phyloP scores from a whole-genome alignment of 176 grass and related monocot genomes.

The Cenchrus americanus region DNA sequence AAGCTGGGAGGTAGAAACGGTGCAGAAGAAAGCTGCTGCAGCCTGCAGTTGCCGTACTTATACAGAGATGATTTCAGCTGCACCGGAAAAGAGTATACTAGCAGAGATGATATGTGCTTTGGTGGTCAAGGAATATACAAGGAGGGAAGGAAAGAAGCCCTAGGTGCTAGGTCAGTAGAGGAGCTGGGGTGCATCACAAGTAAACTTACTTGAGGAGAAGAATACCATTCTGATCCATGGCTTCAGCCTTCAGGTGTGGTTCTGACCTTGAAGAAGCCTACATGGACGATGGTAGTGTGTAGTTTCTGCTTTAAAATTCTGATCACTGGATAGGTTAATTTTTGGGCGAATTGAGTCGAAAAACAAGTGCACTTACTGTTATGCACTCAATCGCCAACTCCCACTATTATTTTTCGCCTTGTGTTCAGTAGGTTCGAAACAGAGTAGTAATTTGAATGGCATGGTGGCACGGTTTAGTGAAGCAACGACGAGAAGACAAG shows the following conservation, averaged over 20 bases:
- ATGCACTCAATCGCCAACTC: not conserved
- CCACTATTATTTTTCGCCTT: not conserved
- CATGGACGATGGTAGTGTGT: not conserved
- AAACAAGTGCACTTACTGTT: not conserved
- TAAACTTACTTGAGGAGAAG: conserved; percentile 37
- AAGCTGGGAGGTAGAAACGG: not conserved
- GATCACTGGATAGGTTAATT: not conserved
- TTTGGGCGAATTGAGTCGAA: conserved; percentile 24
- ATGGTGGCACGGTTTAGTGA: not conserved
- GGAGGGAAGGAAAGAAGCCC: conserved; percentile 44
- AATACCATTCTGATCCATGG: conserved; percentile 33
- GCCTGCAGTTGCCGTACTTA: not conserved
- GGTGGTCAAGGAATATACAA: conserved; percentile 37
- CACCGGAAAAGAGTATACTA: too few species aligned
- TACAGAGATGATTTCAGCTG: conserved; percentile 36
- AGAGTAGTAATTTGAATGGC: not conserved
- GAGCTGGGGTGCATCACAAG: conserved; percentile 34
- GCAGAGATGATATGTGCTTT: too few species aligned
- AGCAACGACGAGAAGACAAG: conserved; percentile 17
- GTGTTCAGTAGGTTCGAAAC: not conserved
- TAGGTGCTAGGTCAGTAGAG: conserved; percentile 20
- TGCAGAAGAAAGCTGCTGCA: conserved; percentile 44
- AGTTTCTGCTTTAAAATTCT: conserved; percentile 22
- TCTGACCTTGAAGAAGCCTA: conserved; percentile 25
- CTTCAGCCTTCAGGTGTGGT: conserved; percentile 25